These are phyloP conservation scores for Plasmodium chabaudi DNA, from an alignment of 169 alveolate genomes.

Conservation along the genomic window DNA sequence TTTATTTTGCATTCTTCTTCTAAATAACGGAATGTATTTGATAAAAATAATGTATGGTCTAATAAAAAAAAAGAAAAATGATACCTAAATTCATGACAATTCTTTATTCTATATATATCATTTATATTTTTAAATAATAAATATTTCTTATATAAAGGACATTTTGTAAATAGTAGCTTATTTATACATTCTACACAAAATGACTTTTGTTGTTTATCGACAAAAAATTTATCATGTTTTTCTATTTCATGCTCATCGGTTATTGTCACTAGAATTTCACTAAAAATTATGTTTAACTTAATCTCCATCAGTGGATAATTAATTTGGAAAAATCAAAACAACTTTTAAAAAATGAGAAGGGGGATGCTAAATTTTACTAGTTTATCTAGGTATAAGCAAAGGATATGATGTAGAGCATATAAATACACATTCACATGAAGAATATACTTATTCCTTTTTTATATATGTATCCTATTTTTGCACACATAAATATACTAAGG, in stretches of 20 bases:
- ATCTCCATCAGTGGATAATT: slow-evolving; percentile 35
- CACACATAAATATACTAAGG: too few relatives aligned
- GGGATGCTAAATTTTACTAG: too few relatives aligned
- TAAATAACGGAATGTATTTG: slow-evolving; percentile 57
- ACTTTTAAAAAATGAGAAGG: too few relatives aligned
- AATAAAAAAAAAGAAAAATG: slow-evolving; percentile 64
- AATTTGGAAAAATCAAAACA: too few relatives aligned
- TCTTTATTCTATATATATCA: slow-evolving; percentile 48
- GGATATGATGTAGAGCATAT: too few relatives aligned
- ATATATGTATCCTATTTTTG: too few relatives aligned
- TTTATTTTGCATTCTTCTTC: slow-evolving; percentile 25
- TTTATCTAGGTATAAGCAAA: too few relatives aligned
- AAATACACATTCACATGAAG: too few relatives aligned
- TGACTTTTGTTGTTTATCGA: slow-evolving; percentile 43
- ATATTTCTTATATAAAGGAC: slow-evolving; percentile 73
- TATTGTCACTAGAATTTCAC: slow-evolving; percentile 21
- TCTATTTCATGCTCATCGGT: slow-evolving; percentile 63
- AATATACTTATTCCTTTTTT: too few relatives aligned
- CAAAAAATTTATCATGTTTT: slow-evolving; percentile 63
- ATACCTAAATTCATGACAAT: slow-evolving; percentile 55
- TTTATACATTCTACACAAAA: slow-evolving; percentile 63
- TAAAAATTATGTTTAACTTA: slow-evolving; percentile 49
- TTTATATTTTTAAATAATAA: slow-evolving; percentile 55
- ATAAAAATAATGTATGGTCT: slow-evolving; percentile 68
- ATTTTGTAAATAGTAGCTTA: slow-evolving; percentile 52